Percentiles rank a stretch among this genome's conserved stretches.
phyloP scores from a whole-genome alignment of 2,329 filamentous ascomycete genomes.

The Biscogniauxia marginata region DNA sequence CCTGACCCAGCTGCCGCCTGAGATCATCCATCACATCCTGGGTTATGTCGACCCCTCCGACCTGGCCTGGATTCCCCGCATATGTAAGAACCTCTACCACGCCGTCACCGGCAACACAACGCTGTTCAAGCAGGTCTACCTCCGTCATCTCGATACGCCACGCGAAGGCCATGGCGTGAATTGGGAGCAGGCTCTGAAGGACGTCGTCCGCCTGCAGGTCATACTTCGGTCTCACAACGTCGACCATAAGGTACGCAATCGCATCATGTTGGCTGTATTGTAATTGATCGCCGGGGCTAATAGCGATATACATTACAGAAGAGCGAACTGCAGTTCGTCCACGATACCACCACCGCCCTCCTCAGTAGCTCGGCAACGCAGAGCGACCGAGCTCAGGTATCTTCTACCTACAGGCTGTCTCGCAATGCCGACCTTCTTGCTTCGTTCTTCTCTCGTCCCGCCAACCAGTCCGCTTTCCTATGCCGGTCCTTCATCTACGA shows the following conservation, averaged over 20 bases:
- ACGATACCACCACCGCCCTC: conserved; percentile 43
- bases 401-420: conserved; percentile 42
- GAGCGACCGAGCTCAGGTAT: conserved; percentile 30
- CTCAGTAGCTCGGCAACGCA: conserved; percentile 43
- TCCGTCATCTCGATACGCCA: conserved; percentile 50
- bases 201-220: conserved; percentile 42
- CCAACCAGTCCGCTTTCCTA: conserved; percentile 60
- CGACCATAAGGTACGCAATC: conserved; percentile 40
- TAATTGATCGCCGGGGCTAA: neutral
- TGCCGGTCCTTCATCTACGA: conserved; percentile 63
- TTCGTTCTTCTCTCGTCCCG: conserved; percentile 43
- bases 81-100: conserved; percentile 51
- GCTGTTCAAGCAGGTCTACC: conserved; percentile 63
- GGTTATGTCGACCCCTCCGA: conserved; percentile 55
- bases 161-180: conserved; percentile 34
- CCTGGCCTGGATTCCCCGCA: conserved; percentile 49
- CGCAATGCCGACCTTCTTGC: conserved; percentile 46
- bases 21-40: conserved; percentile 64
- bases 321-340: conserved; percentile 47
- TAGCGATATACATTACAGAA: conserved; percentile 29
- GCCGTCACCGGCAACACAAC: conserved; percentile 57
- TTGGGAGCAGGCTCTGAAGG: conserved; percentile 44
- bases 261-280: neutral
- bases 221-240: conserved; percentile 38
- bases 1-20: conserved; percentile 53